Percentiles rank a stretch among this genome's conserved stretches.
These are phyloP conservation scores for Leishmania tarentolae DNA, from an alignment of 208 protist species.

Conservation along the genomic window DNA sequence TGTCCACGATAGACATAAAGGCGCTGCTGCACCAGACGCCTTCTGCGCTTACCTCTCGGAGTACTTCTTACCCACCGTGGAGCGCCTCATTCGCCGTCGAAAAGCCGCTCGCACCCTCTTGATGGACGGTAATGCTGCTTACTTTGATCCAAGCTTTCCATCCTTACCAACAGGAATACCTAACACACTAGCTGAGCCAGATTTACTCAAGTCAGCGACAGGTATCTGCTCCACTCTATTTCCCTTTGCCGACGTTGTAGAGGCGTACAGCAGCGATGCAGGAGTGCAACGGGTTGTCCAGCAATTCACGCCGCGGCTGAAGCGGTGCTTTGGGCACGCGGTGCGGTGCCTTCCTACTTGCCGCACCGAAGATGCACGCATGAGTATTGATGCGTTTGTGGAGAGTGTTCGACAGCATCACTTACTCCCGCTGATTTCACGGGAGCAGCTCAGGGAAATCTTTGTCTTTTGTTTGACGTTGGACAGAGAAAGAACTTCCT, in stretches of 20 bases:
- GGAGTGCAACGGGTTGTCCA: slow-evolving; percentile 36
- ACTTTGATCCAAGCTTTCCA: neutral
- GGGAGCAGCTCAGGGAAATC: slow-evolving; percentile 39
- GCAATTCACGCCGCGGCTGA: slow-evolving; percentile 42
- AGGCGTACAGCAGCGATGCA: slow-evolving; percentile 18
- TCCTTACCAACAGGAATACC: too few species aligned
- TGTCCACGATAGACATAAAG: neutral
- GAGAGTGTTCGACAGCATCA: slow-evolving; percentile 40
- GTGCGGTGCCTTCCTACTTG: slow-evolving; percentile 6
- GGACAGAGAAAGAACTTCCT: slow-evolving; percentile 4
- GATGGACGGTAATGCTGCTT: neutral
- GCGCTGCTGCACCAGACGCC: neutral
- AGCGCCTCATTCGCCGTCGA: slow-evolving; percentile 13
- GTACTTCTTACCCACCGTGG: slow-evolving; percentile 27
- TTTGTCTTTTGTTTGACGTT: slow-evolving; percentile 41
- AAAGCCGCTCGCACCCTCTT: neutral
- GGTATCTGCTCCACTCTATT: neutral
- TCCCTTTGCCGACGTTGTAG: neutral
- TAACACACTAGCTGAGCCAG: neutral
- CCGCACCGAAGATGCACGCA: slow-evolving; percentile 20
- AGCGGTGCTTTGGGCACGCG: slow-evolving; percentile 40
- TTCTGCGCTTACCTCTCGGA: slow-evolving; percentile 22
- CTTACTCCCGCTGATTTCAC: slow-evolving; percentile 55
- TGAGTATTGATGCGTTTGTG: slow-evolving; percentile 51
- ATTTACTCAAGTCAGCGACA: neutral